These are phyloP conservation scores for Diaporthe ilicicola DNA, from an alignment of 2,329 filamentous ascomycete species.

Conservation along the genomic window DNA sequence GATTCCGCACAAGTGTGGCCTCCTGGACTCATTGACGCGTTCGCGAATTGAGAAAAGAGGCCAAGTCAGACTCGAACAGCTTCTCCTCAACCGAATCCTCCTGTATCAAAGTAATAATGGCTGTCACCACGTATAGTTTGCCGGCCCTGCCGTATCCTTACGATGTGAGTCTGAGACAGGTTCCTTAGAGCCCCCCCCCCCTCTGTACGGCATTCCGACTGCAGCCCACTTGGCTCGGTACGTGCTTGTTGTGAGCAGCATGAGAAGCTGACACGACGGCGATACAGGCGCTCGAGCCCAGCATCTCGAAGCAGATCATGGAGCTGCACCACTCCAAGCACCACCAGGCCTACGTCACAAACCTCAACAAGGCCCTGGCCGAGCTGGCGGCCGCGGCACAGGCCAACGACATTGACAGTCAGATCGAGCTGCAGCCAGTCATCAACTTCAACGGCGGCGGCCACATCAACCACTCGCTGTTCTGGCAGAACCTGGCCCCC, in stretches of 20 bases:
- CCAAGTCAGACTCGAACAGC: background rate
- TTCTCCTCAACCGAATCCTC: background rate
- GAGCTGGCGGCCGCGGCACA: constrained; percentile 68
- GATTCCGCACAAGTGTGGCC: no score
- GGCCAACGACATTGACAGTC: constrained; percentile 63
- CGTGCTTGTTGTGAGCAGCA: constrained; percentile 37
- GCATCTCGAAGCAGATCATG: constrained; percentile 91
- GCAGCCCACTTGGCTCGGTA: background rate
- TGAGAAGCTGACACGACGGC: background rate
- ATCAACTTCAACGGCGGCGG: constrained; percentile 76
- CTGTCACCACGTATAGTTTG: constrained; percentile 44
- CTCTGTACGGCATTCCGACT: background rate
- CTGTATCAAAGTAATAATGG: constrained; percentile 25
- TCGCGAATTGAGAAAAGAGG: background rate
- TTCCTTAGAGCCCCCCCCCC: no score
- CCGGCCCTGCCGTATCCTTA: constrained; percentile 45
- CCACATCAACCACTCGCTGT: constrained; percentile 73
- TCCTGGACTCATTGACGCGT: background rate
- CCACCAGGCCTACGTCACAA: constrained; percentile 93
- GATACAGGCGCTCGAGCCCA: constrained; percentile 63
- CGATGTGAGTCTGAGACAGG: constrained; percentile 37
- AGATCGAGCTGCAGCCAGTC: constrained; percentile 68
- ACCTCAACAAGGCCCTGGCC: constrained; percentile 82
- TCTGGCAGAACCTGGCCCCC: constrained; percentile 77
- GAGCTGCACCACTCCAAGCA: constrained; percentile 94